A percentile compares a stretch with the other conserved stretches of the same genome.
Evolutionary conservation across 768 basidiomycete genomes (phyloP).

Genomic region (Tylopilus rubrobrunneus): DNA sequence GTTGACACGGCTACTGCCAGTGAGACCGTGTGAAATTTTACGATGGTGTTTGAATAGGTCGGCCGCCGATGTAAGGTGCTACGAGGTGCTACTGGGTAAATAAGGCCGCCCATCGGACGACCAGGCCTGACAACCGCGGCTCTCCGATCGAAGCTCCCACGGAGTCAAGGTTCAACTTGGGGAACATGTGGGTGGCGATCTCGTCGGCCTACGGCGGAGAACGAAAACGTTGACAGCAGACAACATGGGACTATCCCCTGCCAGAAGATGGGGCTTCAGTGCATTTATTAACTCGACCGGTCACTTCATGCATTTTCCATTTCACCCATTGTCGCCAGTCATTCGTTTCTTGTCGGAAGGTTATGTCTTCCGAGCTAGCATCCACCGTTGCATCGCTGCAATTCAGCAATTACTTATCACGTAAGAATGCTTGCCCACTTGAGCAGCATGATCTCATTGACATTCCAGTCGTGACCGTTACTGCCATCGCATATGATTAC

Average conservation of each 20-base stretch:
- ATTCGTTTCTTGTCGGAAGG: not conserved
- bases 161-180: not conserved
- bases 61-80: not conserved
- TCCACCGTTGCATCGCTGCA: conserved; percentile 5
- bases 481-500: conserved; percentile 19
- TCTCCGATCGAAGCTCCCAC: not conserved
- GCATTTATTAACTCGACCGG: not conserved
- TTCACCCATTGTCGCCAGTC: not conserved
- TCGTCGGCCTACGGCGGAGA: too few relatives aligned
- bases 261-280: too few relatives aligned
- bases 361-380: conserved; percentile 13
- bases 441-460: not conserved
- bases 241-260: too few relatives aligned
- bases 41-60: too few relatives aligned
- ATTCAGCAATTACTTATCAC: conserved; percentile 6
- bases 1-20: too few relatives aligned
- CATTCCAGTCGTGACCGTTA: conserved; percentile 8
- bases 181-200: too few relatives aligned
- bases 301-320: not conserved
- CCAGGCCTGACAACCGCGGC: too few relatives aligned
- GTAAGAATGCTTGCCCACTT: not conserved
- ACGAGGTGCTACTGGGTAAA: not conserved
- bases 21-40: too few relatives aligned
- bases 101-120: not conserved
- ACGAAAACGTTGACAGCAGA: too few relatives aligned